Evolutionary conservation across 192 early-diverging fungal genomes (phyloP).

Genomic region (Backusella sp.): DNA sequence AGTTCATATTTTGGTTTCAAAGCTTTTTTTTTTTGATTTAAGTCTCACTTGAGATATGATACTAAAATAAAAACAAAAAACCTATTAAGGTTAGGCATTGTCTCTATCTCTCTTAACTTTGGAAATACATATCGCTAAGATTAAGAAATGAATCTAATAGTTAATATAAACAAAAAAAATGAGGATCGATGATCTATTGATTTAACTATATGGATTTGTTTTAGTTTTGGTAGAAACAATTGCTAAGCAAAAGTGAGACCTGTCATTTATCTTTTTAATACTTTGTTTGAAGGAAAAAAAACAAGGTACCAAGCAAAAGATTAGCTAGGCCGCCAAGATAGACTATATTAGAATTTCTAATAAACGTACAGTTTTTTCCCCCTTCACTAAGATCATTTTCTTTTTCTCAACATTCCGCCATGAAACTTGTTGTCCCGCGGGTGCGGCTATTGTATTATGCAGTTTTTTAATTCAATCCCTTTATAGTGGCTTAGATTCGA

Average conservation of each 20-base stretch:
- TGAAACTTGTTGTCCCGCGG: background rate
- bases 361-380: background rate
- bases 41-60: background rate
- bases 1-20: background rate
- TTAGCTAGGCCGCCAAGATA: background rate
- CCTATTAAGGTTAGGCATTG: background rate
- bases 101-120: background rate
- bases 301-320: background rate
- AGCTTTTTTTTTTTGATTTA: background rate
- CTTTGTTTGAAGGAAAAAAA: background rate
- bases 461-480: background rate
- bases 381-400: background rate
- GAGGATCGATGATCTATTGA: too few species aligned
- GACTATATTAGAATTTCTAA: background rate
- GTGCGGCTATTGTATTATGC: conserved; percentile 2
- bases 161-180: background rate
- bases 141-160: background rate
- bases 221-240: background rate
- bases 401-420: conserved; percentile 3
- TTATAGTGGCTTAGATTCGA: background rate
- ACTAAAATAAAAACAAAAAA: background rate
- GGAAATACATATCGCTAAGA: background rate
- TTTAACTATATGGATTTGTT: background rate
- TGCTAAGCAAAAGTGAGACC: background rate
- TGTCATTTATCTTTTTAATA: background rate